A percentile compares a stretch with the other conserved stretches of the same genome.
phyloP scores from a whole-genome alignment of 352 stramenopile species.

The Plasmopara halstedii region DNA sequence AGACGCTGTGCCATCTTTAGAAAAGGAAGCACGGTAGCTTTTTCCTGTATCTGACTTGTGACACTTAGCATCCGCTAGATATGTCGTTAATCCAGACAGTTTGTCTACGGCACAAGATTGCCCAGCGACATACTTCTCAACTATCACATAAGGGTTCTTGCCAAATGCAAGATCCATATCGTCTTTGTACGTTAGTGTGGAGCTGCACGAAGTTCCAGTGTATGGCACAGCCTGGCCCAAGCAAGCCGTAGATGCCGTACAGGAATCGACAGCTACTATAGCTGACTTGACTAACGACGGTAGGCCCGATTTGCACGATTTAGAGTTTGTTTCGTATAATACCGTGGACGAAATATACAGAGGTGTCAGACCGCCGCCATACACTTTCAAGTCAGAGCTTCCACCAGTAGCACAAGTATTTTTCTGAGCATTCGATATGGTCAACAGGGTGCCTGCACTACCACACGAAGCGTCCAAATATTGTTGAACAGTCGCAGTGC shows the following conservation, averaged over 20 bases:
- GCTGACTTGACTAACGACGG: not conserved
- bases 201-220: not conserved
- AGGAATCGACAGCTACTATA: not conserved
- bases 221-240: not conserved
- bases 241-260: not conserved
- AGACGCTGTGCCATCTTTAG: not conserved
- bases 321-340: not conserved
- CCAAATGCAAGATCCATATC: constrained; percentile 1
- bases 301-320: not conserved
- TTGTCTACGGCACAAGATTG: not conserved
- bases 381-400: constrained; percentile 1
- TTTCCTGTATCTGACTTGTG: not conserved
- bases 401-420: not conserved
- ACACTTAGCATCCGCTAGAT: constrained; percentile 10
- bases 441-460: not conserved
- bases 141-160: constrained; percentile 1
- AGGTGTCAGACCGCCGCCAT: constrained; percentile 1
- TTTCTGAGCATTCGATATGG: not conserved
- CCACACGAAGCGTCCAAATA: not conserved
- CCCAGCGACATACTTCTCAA: not conserved
- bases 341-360: not conserved
- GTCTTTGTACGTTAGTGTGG: not conserved
- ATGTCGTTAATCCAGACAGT: constrained; percentile 1
- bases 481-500: not conserved
- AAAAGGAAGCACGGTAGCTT: not conserved